Conservation (phyloP, 179 eudicot genomes). For the Pouteria campechiana region DNA sequence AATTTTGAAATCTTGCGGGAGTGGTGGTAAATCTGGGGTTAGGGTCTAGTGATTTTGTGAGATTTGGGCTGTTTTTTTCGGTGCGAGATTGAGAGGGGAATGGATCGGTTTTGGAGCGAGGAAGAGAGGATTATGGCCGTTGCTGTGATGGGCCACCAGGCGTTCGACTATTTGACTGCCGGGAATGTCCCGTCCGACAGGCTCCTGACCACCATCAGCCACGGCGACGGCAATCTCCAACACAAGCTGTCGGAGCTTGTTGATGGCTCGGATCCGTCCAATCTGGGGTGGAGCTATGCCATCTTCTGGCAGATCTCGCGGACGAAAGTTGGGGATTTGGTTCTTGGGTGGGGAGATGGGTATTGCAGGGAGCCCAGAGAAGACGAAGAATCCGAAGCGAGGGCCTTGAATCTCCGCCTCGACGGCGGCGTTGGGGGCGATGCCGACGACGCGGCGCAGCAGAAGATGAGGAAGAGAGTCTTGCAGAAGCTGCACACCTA, state of each 20-base stretch:
- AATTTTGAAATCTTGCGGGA: too few species aligned
- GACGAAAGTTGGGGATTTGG: slow-evolving; percentile 63
- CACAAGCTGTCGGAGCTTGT: slow-evolving; percentile 81
- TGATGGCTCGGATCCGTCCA: slow-evolving; percentile 39
- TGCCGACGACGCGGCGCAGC: slow-evolving; percentile 77
- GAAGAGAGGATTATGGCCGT: slow-evolving; percentile 66
- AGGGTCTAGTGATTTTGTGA: too few species aligned
- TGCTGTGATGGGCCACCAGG: slow-evolving; percentile 59
- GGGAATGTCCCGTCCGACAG: slow-evolving; percentile 58
- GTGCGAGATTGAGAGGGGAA: slow-evolving; percentile 18
- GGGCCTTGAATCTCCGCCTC: slow-evolving; percentile 27
- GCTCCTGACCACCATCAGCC: slow-evolving; percentile 42
- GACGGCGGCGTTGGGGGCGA: too few species aligned
- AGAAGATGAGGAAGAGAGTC: slow-evolving; percentile 73
- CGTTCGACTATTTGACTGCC: slow-evolving; percentile 67
- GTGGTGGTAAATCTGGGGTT: too few species aligned
- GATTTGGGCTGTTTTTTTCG: too few species aligned
- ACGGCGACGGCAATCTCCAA: slow-evolving; percentile 60
- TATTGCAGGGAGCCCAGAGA: slow-evolving; percentile 81
- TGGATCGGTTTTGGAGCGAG: slow-evolving; percentile 47
- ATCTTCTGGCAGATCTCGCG: slow-evolving; percentile 88
- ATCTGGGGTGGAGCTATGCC: slow-evolving; percentile 89
- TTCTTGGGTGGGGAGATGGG: slow-evolving; percentile 96
- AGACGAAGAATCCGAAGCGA: slow-evolving; percentile 47
- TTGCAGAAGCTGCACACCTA: slow-evolving; percentile 64